Evolutionary conservation across 768 basidiomycete species (phyloP), one percentile per base, ranked within the genome.

Genomic region (Clitopilus hobsonii): DNA sequence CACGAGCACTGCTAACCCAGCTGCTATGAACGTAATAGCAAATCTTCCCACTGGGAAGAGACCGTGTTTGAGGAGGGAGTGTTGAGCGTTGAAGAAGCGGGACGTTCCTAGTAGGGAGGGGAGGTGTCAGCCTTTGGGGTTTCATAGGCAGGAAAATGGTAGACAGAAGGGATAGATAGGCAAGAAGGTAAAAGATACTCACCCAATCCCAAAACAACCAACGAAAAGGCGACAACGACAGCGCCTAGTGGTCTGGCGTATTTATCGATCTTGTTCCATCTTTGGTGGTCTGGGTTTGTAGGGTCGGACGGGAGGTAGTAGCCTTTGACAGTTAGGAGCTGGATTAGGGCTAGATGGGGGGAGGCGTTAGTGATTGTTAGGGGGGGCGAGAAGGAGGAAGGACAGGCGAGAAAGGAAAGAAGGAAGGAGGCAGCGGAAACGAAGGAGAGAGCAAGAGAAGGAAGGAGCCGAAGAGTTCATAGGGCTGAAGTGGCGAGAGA

Each of bases 171-270:
- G 38, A 2, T 22, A 52, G 45, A 23, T 13, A 24, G 30, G 69
- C 74, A 23, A 18, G 41, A 20, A 41, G 16, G 28, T 51, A 41
- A 6, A 6, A 10, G 41, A 45, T 45, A 20, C 41, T 2, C 22
- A 81, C 83, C 83, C 25, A 82, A 64, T 1, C 69, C 30, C 18
- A 85, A 76, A n/a, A 83, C 74, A 11, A 70, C 26, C 11, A 85
- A 65, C 3, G 77, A 81, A 8, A 80, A 59, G 0, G 76, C 48
- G 24, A 84, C 69, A 16, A 77, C 60, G 1, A 72, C 69, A 16
- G 77, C 81, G 18, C 84, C 83, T 3, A 85, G 67, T 3, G 82
- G 80, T 20, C 76, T 73, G 22, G 81, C 76, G 59, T 69, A 77
- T n/a, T 49, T 48, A 5, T 66, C 65, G 50, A 60, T 1, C 52